Percentiles rank a stretch among this genome's conserved stretches.
Evolutionary conservation across 2,329 filamentous ascomycete species (phyloP).

Genomic region (Fusarium sp.): DNA sequence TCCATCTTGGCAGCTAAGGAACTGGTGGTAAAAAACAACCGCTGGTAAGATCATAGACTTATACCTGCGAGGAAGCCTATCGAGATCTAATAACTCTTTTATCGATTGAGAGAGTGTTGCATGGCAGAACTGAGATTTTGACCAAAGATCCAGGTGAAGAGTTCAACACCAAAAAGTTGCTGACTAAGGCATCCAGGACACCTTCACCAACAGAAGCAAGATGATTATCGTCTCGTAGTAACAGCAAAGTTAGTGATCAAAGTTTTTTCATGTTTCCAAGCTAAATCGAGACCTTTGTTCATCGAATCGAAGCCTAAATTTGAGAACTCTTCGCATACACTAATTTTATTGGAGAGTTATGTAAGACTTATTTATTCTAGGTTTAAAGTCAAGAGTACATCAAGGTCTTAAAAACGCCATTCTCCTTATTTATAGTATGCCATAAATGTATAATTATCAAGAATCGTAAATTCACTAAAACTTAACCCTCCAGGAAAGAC

Average conservation of each 20-base stretch:
- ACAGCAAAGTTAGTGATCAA: neutral
- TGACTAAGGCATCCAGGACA: slow-evolving; percentile 39
- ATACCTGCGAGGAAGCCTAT: neutral
- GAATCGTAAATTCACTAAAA: neutral
- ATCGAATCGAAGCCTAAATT: neutral
- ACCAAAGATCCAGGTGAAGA: slow-evolving; percentile 24
- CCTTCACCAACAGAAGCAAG: neutral
- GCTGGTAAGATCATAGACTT: neutral
- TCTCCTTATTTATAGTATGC: slow-evolving; percentile 13
- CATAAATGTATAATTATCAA: slow-evolving; percentile 6
- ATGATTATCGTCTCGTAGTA: neutral
- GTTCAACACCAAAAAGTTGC: slow-evolving; percentile 36
- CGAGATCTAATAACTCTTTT: neutral
- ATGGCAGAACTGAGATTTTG: slow-evolving; percentile 8
- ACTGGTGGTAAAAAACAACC: neutral
- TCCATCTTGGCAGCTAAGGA: slow-evolving; percentile 34
- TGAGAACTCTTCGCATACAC: neutral
- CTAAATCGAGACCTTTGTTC: neutral
- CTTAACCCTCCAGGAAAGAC: slow-evolving; percentile 61
- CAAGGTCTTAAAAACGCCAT: slow-evolving; percentile 19
- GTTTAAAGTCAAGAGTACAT: neutral
- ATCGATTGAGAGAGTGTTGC: neutral
- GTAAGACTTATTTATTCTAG: slow-evolving; percentile 13
- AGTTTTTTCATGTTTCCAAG: neutral
- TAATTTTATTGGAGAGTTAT: neutral